These are phyloP conservation scores for Cercospora sp. DNA, from an alignment of 2,329 filamentous ascomycete species.

Conservation along the genomic window DNA sequence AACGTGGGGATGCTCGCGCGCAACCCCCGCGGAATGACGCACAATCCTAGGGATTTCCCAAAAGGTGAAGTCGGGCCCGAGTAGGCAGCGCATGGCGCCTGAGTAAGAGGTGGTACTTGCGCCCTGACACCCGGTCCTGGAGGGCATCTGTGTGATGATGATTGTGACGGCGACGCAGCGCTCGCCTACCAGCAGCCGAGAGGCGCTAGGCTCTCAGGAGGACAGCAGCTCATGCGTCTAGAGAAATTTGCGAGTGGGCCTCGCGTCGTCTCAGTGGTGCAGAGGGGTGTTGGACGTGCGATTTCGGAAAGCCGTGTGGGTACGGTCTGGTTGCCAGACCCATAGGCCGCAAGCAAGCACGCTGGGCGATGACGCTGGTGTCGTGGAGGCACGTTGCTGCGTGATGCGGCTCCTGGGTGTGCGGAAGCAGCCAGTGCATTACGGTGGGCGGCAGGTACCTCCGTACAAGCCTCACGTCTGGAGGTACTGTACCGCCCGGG, in stretches of 20 bases:
- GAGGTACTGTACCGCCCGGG: background rate
- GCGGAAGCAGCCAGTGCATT: conserved; percentile 1
- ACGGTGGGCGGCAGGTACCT: background rate
- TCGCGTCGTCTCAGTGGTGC: conserved; percentile 5
- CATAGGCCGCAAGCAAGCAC: background rate
- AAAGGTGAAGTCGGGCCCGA: conserved; percentile 20
- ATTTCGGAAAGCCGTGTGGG: conserved; percentile 7
- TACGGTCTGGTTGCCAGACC: conserved; percentile 7
- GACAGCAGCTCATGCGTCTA: conserved; percentile 11
- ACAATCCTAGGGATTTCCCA: conserved; percentile 4
- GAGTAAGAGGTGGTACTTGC: conserved; percentile 6
- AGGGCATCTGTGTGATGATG: conserved; percentile 13
- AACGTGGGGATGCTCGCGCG: conserved; percentile 14
- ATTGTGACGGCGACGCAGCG: background rate
- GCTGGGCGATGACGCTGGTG: conserved; percentile 12
- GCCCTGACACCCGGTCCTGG: conserved; percentile 11
- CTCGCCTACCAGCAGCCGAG: conserved; percentile 23
- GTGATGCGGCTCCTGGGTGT: background rate
- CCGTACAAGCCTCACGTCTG: background rate
- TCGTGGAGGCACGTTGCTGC: conserved; percentile 2
- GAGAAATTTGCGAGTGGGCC: conserved; percentile 19
- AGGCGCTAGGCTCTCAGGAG: conserved; percentile 15
- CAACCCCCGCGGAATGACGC: conserved; percentile 13
- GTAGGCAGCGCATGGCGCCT: background rate
- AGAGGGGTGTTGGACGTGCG: background rate